These are phyloP conservation scores for Verticillium albo-atrum DNA, from an alignment of 2,329 filamentous ascomycete genomes.

Conservation along the genomic window DNA sequence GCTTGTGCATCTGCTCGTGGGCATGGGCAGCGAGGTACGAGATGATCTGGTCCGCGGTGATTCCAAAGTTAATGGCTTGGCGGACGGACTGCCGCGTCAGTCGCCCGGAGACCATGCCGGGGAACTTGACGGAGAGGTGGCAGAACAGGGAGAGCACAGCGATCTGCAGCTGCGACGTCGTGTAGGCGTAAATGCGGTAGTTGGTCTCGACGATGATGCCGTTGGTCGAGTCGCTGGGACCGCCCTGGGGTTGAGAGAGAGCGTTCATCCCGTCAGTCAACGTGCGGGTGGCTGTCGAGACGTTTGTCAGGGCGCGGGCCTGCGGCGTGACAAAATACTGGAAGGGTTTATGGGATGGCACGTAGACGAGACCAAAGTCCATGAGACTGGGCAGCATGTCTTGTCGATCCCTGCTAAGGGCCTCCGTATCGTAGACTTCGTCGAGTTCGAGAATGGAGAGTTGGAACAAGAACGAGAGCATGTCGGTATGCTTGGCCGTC, in stretches of 20 bases:
- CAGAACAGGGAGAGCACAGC: constrained; percentile 89
- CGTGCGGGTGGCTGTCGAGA: constrained; percentile 64
- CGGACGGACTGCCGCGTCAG: constrained; percentile 86
- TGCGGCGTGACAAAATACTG: constrained; percentile 88
- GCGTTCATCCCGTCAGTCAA: constrained; percentile 65
- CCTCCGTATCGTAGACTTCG: constrained; percentile 81
- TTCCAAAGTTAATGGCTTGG: constrained; percentile 81
- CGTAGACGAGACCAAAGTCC: constrained; percentile 90
- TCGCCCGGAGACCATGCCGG: constrained; percentile 89
- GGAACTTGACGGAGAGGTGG: constrained; percentile 83
- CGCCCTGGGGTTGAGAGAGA: constrained; percentile 46
- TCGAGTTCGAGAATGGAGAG: constrained; percentile 91
- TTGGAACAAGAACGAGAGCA: constrained; percentile 93
- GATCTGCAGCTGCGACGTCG: constrained; percentile 88
- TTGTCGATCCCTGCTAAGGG: constrained; percentile 73
- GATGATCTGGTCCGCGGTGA: constrained; percentile 93
- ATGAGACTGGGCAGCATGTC: constrained; percentile 88
- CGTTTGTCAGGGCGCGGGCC: constrained; percentile 84
- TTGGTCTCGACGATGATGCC: constrained; percentile 93
- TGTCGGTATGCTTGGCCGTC: constrained; percentile 73
- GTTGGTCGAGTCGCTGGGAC: constrained; percentile 21
- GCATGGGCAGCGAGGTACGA: constrained; percentile 88
- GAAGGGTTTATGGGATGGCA: constrained; percentile 50
- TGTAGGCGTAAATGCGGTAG: constrained; percentile 96
- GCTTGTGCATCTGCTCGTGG: constrained; percentile 85